phyloP scores from a whole-genome alignment of 2,329 filamentous ascomycete species.

The Cladosporium sp. region DNA sequence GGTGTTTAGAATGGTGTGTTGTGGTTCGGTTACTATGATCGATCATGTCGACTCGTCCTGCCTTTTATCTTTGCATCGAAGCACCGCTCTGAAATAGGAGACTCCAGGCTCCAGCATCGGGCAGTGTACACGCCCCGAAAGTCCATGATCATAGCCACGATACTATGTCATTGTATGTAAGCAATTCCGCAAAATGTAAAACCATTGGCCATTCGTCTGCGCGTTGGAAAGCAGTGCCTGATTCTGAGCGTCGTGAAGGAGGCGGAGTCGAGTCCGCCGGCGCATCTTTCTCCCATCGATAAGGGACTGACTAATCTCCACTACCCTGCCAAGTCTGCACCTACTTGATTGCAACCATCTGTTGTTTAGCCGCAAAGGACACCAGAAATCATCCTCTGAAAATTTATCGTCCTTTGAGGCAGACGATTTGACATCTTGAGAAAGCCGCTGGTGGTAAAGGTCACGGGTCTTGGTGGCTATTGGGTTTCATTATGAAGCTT shows the following conservation, averaged over 20 bases:
- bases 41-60: neutral
- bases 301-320: neutral
- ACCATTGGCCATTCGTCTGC: neutral
- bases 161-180: neutral
- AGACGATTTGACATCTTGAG: too few species aligned
- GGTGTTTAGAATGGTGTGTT: neutral
- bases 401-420: too few species aligned
- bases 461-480: too few species aligned
- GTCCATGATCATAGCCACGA: neutral
- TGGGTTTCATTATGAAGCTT: neutral
- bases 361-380: neutral
- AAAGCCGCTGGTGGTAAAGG: too few species aligned
- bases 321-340: too few species aligned
- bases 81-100: neutral
- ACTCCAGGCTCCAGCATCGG: neutral
- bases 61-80: neutral
- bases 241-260: neutral
- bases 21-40: neutral
- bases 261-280: neutral
- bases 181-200: neutral
- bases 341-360: neutral
- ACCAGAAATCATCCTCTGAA: neutral
- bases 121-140: neutral
- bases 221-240: neutral
- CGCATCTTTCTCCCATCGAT: neutral